Percentiles rank a stretch among this genome's conserved stretches.
These are phyloP conservation scores for Moesziomyces sp. DNA, from an alignment of 1,284 basidiomycete species.

Conservation along the genomic window DNA sequence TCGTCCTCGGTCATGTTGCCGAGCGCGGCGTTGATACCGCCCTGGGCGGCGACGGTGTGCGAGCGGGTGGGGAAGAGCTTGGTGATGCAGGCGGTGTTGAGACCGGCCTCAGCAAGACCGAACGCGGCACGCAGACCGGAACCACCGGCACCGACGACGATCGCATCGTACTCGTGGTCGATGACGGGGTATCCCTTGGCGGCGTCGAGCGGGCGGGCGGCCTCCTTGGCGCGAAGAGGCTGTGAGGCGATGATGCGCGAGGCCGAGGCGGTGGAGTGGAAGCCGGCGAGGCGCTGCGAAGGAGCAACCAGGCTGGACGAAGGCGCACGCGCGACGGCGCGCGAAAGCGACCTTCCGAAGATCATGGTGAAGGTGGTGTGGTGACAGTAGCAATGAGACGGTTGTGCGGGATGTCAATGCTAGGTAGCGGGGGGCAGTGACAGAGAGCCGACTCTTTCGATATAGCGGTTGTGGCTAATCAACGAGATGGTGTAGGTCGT, in stretches of 20 bases:
- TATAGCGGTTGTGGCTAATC: too few relatives aligned
- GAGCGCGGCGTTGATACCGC: conserved; percentile 98
- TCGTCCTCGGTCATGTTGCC: conserved; percentile 83
- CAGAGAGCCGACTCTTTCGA: too few relatives aligned
- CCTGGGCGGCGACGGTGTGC: conserved; percentile 99
- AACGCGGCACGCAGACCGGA: conserved; percentile 98
- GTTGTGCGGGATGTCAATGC: too few relatives aligned
- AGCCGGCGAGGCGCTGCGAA: conserved; percentile 51
- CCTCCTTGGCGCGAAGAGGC: conserved; percentile 84
- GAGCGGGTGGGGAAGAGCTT: conserved; percentile 99
- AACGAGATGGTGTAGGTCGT: too few relatives aligned
- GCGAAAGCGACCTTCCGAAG: conserved; percentile 48
- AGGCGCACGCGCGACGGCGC: conserved; percentile 52
- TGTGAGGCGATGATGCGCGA: conserved; percentile 78
- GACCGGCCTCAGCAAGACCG: conserved; percentile 96
- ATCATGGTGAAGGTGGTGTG: conserved; percentile 28
- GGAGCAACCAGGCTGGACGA: conserved; percentile 43
- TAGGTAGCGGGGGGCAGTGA: too few relatives aligned
- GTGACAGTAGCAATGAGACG: conserved; percentile 1
- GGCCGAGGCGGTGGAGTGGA: conserved; percentile 55
- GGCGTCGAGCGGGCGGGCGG: conserved; percentile 70
- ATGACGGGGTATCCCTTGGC: conserved; percentile 86
- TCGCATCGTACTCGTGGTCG: conserved; percentile 77
- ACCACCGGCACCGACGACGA: conserved; percentile 82
- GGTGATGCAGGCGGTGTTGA: conserved; percentile 93